Conservation (phyloP, 345 rosid species). For the Populus alba region DNA sequence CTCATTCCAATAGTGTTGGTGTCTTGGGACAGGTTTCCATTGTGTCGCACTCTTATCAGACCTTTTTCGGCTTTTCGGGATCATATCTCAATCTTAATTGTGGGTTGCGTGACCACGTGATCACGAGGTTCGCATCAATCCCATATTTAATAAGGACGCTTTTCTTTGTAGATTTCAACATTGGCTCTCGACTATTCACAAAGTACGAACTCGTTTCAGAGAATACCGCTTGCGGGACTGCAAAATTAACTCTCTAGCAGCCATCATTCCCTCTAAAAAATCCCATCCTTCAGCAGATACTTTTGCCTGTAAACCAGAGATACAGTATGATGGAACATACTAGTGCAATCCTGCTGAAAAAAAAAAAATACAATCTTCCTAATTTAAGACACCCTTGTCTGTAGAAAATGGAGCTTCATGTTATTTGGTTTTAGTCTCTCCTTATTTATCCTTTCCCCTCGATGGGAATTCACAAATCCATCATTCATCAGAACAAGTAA, state of each 20-base stretch:
- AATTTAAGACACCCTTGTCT: not conserved
- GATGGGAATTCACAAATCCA: not conserved
- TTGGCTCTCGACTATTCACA: not conserved
- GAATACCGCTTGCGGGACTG: not conserved
- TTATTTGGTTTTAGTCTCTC: not conserved
- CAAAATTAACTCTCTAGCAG: not conserved
- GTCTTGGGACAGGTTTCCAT: too few relatives aligned
- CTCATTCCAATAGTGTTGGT: too few relatives aligned
- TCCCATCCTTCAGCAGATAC: not conserved
- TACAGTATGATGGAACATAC: not conserved
- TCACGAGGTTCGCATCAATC: too few relatives aligned
- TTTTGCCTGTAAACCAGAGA: not conserved
- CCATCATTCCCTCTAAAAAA: too few relatives aligned
- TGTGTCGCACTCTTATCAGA: too few relatives aligned
- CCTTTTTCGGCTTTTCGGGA: too few relatives aligned
- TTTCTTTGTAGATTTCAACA: not conserved
- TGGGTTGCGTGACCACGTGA: too few relatives aligned
- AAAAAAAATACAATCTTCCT: not conserved
- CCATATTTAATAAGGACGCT: not conserved
- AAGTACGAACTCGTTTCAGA: not conserved
- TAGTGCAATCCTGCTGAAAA: not conserved
- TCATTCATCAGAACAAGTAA: not conserved
- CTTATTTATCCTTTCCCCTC: not conserved
- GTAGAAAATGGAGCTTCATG: not conserved
- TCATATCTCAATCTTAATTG: too few relatives aligned